Conservation (phyloP, 148 eudicot genomes). For the Camellia sinensis region DNA sequence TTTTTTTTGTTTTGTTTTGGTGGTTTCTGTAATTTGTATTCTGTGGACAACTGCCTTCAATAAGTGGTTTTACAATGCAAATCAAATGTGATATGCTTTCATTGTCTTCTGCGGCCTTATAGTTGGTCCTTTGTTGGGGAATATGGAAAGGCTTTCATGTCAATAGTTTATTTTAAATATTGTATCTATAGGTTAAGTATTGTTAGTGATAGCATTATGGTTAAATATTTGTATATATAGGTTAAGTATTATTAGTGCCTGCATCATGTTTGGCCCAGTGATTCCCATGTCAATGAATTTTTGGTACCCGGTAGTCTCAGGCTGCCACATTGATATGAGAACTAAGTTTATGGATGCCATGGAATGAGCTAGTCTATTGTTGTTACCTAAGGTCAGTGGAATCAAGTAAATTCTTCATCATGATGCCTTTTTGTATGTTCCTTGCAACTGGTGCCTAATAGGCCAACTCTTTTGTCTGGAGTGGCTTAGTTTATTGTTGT, state of each 20-base stretch:
- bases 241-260: no score
- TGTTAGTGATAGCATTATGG: neutral
- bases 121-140: neutral
- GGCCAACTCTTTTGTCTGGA: neutral
- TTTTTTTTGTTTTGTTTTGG: no score
- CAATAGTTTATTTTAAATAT: neutral
- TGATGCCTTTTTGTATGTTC: neutral
- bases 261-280: neutral
- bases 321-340: neutral
- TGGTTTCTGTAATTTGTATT: no score
- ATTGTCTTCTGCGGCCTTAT: neutral
- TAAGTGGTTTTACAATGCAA: no score
- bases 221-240: no score
- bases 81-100: no score
- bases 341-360: neutral
- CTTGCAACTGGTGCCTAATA: neutral
- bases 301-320: neutral
- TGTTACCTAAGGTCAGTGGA: neutral
- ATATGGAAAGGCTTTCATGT: neutral
- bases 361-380: constrained; percentile 2
- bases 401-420: neutral
- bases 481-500: neutral
- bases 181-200: neutral
- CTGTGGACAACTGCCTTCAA: no score
- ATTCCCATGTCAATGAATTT: no score